These are phyloP conservation scores for Clarireedia paspali DNA, from an alignment of 2,329 filamentous ascomycete genomes.

Conservation along the genomic window DNA sequence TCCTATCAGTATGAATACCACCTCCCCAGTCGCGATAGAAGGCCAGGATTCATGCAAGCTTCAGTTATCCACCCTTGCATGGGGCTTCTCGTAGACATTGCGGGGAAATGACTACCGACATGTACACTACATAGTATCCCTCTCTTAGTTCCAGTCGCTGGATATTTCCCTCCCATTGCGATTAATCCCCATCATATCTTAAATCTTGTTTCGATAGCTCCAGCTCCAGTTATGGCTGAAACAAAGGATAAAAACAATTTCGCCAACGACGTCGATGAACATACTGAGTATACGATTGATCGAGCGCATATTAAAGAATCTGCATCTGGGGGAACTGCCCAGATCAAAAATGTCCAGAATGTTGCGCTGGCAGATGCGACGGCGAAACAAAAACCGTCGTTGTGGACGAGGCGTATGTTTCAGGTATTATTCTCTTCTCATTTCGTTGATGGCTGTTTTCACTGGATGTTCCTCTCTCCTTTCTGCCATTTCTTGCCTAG, in stretches of 20 bases:
- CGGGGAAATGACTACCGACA: no score
- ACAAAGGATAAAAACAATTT: no score
- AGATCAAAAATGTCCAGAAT: not conserved
- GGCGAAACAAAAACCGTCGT: not conserved
- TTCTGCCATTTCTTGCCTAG: no score
- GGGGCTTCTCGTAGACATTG: no score
- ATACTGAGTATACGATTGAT: not conserved
- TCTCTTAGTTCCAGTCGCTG: no score
- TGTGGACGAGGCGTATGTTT: slow-evolving; percentile 2
- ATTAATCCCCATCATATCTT: no score
- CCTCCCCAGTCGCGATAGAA: not conserved
- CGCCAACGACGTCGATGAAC: no score
- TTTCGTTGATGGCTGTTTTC: no score
- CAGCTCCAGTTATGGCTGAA: no score
- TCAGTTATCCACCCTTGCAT: not conserved
- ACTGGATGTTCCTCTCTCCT: not conserved
- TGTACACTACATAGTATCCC: no score
- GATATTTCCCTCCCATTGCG: no score
- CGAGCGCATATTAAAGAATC: not conserved
- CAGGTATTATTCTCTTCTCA: not conserved
- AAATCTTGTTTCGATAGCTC: no score
- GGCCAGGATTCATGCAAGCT: not conserved
- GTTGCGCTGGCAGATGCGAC: not conserved
- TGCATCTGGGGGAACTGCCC: not conserved
- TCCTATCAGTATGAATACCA: not conserved